Base-by-base conservation (phyloP, 495 filamentous ascomycete species). In the Penicillium lagena region DNA sequence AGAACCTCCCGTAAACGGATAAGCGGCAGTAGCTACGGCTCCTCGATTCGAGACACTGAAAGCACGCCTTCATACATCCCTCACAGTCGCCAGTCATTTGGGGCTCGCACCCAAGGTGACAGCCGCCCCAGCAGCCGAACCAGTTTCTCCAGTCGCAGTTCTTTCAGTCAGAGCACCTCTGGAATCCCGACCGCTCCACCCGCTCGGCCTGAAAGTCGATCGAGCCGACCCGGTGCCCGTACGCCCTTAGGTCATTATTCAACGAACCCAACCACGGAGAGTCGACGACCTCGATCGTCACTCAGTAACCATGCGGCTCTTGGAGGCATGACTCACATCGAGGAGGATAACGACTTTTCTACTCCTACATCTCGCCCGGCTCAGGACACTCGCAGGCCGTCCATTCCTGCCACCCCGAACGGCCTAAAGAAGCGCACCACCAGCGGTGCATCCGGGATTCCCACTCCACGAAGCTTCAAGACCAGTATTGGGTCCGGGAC, bases 1-100 rank as follows among this genome's bases (percentile, higher is more conserved):
- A 82, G 81, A 52, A 78, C 76, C 50, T 85, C 83, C 58, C 75
- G 78, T 46, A 89, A 82, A 46, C 77, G 80, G 11, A 42, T 79
- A 48, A 74, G 77, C 37, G 81, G 78, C 35, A 86, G 82, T 50
- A 81, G 72, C 54, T 67, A 67, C 29, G 70, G 72, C n/a, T 76
- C 76, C 15, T 81, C 82, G 3, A 68, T 73, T 8, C 63, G 64
- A 27, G 68, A 72, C 35, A 60, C 69, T n/a, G 66, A 72, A 14
- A 56, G 62, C 28, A 63, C 66, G 13, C 69, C 73, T 8, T 71
- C 72, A 0, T 77, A 71, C 39, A 47, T 68, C 38, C 55, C 62
- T 8, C 62, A 66, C 32, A 67, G 64, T 49, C 66, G 73, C 12
- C 70, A 77, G n/a, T 78, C 76, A 1, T 75, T 70, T 49, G 73